Evolutionary conservation across 148 eudicot species (phyloP).

Genomic region (Spergularia marina): DNA sequence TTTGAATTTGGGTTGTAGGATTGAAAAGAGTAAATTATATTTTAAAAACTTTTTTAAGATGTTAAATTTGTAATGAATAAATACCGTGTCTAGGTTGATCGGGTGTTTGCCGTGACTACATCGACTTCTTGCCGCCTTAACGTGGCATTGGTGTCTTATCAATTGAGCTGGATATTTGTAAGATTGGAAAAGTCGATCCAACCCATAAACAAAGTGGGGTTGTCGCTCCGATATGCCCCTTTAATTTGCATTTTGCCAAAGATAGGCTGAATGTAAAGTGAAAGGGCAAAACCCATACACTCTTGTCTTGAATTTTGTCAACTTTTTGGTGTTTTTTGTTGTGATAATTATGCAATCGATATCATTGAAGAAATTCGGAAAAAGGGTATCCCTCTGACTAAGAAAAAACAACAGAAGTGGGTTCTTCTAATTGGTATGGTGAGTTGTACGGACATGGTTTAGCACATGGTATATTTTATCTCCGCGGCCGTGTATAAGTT

Average conservation of each 20-base stretch:
- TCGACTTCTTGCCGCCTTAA: background rate
- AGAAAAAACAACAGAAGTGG: background rate
- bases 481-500: background rate
- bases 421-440: background rate
- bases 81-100: background rate
- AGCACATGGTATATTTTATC: constrained; percentile 22
- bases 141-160: background rate
- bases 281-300: constrained; percentile 15
- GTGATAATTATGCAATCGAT: constrained; percentile 21
- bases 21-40: too few species aligned
- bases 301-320: constrained; percentile 1
- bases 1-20: too few species aligned
- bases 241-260: constrained; percentile 8
- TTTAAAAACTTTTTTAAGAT: too few species aligned
- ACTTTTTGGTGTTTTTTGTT: constrained; percentile 8
- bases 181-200: constrained; percentile 23
- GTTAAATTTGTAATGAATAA: too few species aligned
- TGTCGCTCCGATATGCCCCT: constrained; percentile 9
- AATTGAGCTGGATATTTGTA: constrained; percentile 22
- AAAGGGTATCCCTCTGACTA: background rate
- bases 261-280: constrained; percentile 15
- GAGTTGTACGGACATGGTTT: constrained; percentile 15
- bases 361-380: constrained; percentile 5
- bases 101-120: background rate
- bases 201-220: constrained; percentile 12